Conservation (phyloP, 768 basidiomycete genomes). For the Tylopilus intermedius region DNA sequence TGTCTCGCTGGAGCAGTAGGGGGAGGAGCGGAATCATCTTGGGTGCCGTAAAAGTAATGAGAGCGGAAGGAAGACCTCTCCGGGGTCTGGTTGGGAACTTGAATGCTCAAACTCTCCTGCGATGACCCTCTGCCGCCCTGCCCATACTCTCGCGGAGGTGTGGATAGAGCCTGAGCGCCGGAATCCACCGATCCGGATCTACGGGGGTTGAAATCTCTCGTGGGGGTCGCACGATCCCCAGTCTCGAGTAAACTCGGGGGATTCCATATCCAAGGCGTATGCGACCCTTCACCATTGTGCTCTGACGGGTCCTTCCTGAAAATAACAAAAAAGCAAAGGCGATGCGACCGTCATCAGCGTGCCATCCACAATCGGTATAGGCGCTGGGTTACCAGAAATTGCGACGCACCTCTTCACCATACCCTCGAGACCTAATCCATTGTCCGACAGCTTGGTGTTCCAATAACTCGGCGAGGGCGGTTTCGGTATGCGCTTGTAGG, state of each 20-base stretch:
- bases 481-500: conserved; percentile 60
- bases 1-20: conserved; percentile 21
- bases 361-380: not conserved
- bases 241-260: conserved; percentile 39
- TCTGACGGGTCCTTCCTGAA: conserved; percentile 29
- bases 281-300: conserved; percentile 34
- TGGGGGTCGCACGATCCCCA: conserved; percentile 26
- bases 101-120: conserved; percentile 12
- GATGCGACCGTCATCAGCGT: conserved; percentile 8
- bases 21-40: conserved; percentile 13
- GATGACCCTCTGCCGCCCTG: conserved; percentile 14
- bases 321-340: not conserved
- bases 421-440: conserved; percentile 59
- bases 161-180: conserved; percentile 1
- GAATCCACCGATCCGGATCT: conserved; percentile 22
- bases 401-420: conserved; percentile 57
- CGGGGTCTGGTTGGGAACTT: conserved; percentile 19
- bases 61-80: conserved; percentile 16
- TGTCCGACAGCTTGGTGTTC: conserved; percentile 50
- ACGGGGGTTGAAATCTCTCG: conserved; percentile 25
- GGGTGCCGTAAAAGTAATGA: conserved; percentile 17
- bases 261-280: conserved; percentile 77
- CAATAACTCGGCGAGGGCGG: conserved; percentile 65
- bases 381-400: not conserved
- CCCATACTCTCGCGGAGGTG: conserved; percentile 23